Evolutionary conservation across 352 stramenopile species (phyloP).

Genomic region (Aphanomyces cochlioides): DNA sequence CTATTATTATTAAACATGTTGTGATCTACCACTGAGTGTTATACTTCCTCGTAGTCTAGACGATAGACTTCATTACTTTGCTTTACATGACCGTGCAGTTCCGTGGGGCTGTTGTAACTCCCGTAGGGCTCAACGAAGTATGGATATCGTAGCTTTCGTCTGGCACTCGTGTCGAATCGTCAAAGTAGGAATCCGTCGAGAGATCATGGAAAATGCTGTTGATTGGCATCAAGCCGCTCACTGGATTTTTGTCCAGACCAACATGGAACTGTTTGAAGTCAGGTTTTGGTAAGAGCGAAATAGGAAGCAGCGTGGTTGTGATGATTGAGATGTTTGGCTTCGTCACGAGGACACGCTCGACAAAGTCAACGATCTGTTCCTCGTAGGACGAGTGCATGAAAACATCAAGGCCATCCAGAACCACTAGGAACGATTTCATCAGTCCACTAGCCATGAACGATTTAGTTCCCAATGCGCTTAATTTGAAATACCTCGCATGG

Average conservation of each 20-base stretch:
- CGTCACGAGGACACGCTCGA: not conserved
- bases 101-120: not conserved
- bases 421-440: constrained; percentile 3
- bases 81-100: constrained; percentile 9
- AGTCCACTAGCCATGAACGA: not conserved
- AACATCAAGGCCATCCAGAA: constrained; percentile 1
- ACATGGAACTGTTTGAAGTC: constrained; percentile 11
- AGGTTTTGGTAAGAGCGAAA: not conserved
- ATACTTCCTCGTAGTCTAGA: too few species aligned
- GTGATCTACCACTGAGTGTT: too few species aligned
- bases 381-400: not conserved
- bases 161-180: constrained; percentile 4
- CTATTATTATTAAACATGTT: too few species aligned
- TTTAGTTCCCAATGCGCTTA: not conserved
- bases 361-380: not conserved
- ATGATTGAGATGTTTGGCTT: constrained; percentile 14
- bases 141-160: not conserved
- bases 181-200: constrained; percentile 3
- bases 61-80: too few species aligned
- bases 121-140: not conserved
- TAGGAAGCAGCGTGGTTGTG: not conserved
- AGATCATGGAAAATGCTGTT: not conserved
- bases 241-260: not conserved
- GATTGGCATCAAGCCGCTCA: not conserved
- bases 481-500: constrained; percentile 6